Percentiles rank a stretch among this genome's conserved stretches.
phyloP scores from a whole-genome alignment of 306 rosid genomes.

The Medicago arabica region DNA sequence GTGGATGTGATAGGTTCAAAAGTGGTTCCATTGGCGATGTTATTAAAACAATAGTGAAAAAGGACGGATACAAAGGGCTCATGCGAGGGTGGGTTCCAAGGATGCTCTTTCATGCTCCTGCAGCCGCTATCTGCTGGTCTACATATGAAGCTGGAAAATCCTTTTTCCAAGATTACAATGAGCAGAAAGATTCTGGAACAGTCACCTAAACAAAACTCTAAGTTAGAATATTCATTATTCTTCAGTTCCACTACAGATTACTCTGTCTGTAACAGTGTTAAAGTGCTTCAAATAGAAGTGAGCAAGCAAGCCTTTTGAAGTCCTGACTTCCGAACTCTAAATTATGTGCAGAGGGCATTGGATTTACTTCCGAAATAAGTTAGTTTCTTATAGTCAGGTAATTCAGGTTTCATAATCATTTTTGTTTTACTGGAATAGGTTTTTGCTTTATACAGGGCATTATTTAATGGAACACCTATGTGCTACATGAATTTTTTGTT shows the following conservation, averaged over 20 bases:
- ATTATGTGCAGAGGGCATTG: conserved; percentile 38
- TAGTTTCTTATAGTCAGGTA: conserved; percentile 36
- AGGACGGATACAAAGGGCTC: conserved; percentile 89
- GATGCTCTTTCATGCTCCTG: conserved; percentile 98
- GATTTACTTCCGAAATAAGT: conserved; percentile 37
- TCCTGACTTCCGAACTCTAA: conserved; percentile 40
- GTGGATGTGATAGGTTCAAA: conserved; percentile 94
- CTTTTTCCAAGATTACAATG: conserved; percentile 73
- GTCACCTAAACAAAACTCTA: conserved; percentile 46
- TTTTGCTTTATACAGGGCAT: conserved; percentile 30
- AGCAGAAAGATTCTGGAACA: conserved; percentile 43
- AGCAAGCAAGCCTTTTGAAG: conserved; percentile 41
- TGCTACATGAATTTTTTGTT: conserved; percentile 27
- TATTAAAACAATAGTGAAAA: conserved; percentile 66
- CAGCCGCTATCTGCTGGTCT: conserved; percentile 98
- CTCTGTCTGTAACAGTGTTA: conserved; percentile 16
- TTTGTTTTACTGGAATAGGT: background rate
- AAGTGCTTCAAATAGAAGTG: conserved; percentile 31
- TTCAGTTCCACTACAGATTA: conserved; percentile 41
- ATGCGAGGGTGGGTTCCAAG: conserved; percentile 96
- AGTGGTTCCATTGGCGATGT: conserved; percentile 82
- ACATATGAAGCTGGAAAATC: conserved; percentile 91
- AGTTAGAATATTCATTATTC: conserved; percentile 40
- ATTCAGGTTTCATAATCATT: conserved; percentile 31
- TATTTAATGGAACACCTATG: background rate